A percentile compares a stretch with the other conserved stretches of the same genome.
phyloP scores from a whole-genome alignment of 176 grass and related monocot genomes.

The Pharus latifolius region DNA sequence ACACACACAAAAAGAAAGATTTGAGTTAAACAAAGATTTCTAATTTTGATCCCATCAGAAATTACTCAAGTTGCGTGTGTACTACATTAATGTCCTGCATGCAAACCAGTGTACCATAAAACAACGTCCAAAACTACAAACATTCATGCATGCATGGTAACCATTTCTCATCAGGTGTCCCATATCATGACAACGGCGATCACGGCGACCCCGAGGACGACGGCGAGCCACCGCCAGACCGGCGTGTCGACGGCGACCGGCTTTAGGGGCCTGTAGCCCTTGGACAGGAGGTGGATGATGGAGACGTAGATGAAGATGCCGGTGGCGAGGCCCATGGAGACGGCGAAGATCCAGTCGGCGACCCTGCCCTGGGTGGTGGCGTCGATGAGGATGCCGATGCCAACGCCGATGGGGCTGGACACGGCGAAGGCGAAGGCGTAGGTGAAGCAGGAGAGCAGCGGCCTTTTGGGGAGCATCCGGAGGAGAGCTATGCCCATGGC shows the following conservation, averaged over 20 bases:
- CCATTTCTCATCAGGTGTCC: slow-evolving; percentile 44
- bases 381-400: slow-evolving; percentile 78
- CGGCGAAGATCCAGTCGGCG: slow-evolving; percentile 82
- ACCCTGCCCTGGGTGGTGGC: slow-evolving; percentile 77
- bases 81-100: background rate
- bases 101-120: no score
- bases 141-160: no score
- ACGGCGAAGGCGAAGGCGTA: slow-evolving; percentile 85
- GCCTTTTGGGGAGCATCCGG: slow-evolving; percentile 64
- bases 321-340: slow-evolving; percentile 86
- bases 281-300: slow-evolving; percentile 85
- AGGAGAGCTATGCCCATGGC: slow-evolving; percentile 94
- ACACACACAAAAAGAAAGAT: no score
- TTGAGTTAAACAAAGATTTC: no score
- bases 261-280: slow-evolving; percentile 58
- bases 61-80: no score
- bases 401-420: slow-evolving; percentile 77
- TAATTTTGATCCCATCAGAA: no score
- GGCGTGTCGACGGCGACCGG: slow-evolving; percentile 43
- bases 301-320: slow-evolving; percentile 92
- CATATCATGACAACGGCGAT: slow-evolving; percentile 98
- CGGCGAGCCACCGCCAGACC: slow-evolving; percentile 47
- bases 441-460: slow-evolving; percentile 57
- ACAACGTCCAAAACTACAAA: background rate
- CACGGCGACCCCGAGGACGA: slow-evolving; percentile 59